These are phyloP conservation scores for Cystoisospora suis DNA, from an alignment of 169 alveolate species.

Conservation along the genomic window DNA sequence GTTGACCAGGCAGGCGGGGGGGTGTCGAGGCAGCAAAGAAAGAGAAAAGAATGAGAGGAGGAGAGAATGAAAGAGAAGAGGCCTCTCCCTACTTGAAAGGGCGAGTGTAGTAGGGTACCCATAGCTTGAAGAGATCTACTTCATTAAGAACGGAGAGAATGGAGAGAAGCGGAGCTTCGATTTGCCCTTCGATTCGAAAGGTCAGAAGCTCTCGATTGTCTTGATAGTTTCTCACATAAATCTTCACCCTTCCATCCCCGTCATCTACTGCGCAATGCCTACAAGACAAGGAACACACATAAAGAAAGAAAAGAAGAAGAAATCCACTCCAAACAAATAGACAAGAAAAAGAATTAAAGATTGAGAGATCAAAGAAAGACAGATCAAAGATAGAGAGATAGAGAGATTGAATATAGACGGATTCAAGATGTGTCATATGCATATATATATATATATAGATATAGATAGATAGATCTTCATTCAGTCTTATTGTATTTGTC, in stretches of 20 bases:
- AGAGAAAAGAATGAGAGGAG: background rate
- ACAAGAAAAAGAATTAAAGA: background rate
- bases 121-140: slow-evolving; percentile 54
- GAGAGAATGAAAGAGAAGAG: background rate
- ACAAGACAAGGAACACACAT: background rate
- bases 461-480: too few species aligned
- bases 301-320: background rate
- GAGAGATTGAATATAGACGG: background rate
- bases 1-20: too few species aligned
- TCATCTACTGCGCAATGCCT: background rate
- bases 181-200: slow-evolving; percentile 46
- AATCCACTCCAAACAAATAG: too few species aligned
- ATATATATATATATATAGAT: too few species aligned
- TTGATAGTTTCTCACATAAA: slow-evolving; percentile 19
- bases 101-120: slow-evolving; percentile 63
- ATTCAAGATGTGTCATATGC: background rate
- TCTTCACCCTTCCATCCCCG: slow-evolving; percentile 19
- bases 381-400: background rate
- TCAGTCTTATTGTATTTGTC: background rate
- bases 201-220: slow-evolving; percentile 58
- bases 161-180: slow-evolving; percentile 53
- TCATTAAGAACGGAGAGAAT: slow-evolving; percentile 61
- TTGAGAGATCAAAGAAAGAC: background rate
- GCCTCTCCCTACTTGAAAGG: slow-evolving; percentile 58
- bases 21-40: background rate